Evolutionary conservation across 1,284 basidiomycete species (phyloP).

Genomic region (Mycosarcoma mackinlayi): DNA sequence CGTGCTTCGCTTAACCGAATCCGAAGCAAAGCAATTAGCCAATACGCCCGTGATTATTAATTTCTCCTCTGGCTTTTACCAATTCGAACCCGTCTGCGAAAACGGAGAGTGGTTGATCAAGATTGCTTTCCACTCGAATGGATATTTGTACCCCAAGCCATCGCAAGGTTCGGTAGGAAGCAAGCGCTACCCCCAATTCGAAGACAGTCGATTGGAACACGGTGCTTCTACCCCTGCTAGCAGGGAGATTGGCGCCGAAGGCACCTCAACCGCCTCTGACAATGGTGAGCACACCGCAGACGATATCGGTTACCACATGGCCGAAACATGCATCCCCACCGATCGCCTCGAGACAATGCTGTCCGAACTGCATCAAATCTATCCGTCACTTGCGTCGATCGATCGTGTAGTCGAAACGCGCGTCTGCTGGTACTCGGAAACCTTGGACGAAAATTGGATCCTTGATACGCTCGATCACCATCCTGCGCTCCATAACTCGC

Average conservation of each 20-base stretch:
- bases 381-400: constrained; percentile 74
- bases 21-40: constrained; percentile 77
- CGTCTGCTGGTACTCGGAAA: constrained; percentile 80
- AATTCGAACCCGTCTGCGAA: constrained; percentile 75
- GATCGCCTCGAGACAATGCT: constrained; percentile 73
- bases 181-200: constrained; percentile 27
- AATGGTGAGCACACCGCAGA: background rate
- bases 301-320: constrained; percentile 15
- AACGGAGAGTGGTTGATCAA: constrained; percentile 72
- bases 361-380: constrained; percentile 73
- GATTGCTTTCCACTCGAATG: constrained; percentile 76
- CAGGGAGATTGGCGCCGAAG: constrained; percentile 26
- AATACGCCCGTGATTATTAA: constrained; percentile 79
- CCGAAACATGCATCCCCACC: constrained; percentile 72
- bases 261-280: too few relatives aligned
- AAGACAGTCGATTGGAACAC: constrained; percentile 1
- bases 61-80: constrained; percentile 71
- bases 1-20: constrained; percentile 77
- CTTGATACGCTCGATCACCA: constrained; percentile 70
- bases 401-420: constrained; percentile 74
- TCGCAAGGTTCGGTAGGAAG: too few relatives aligned
- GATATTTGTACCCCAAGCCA: constrained; percentile 73
- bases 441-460: constrained; percentile 70
- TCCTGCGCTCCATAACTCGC: background rate
- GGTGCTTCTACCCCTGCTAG: too few relatives aligned